Evolutionary conservation across 352 stramenopile genomes (phyloP), one percentile per base, ranked within the genome.

Genomic region (Pythium utonaiense): DNA sequence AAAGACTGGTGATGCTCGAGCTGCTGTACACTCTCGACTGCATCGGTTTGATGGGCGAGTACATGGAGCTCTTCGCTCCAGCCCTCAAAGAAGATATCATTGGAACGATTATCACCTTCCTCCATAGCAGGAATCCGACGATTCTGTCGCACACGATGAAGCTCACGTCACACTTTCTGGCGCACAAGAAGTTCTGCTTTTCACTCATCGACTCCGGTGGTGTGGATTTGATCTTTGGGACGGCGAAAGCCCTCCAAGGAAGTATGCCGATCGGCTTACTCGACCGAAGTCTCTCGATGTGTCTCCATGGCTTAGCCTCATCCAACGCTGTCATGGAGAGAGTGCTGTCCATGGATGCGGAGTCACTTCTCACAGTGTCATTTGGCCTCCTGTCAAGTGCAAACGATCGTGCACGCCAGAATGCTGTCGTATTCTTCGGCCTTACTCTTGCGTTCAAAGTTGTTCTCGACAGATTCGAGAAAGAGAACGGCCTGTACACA

Each of bases 381-480:
- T 89, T 91, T 57, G 60, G 66, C 1, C 55, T 93, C 25, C 62
- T 93, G 1, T 88, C 82, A 0, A 93, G 83, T 36, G 77, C 83
- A 1, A 89, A 95, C 42, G 86, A 93, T 30, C 83, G 80, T 21
- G 86, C 83, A 21, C 69, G 86, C 4, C 83, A 93, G 38, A 93
- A 95, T 45, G 80, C 80, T 0, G 82, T 95, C 9, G 80, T 93
- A 16, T 95, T 93, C 57, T 95, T 91, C 48, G 82, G 83, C 21
- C 67, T 95, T 41, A 91, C 84, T 6, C 57, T 95, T 22, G 66
- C 71, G 16, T 95, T 93, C 53, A 93, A 89, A 48, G 71, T 76
- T 8, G 88, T 93, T 57, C 67, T 93, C 24, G 86, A 95, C 30
- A 85, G 83, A 55, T 95, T 95, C 55, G 83, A 95, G 38, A 89